Base-by-base conservation (phyloP, 2,329 filamentous ascomycete genomes). In the Fusarium sp. region DNA sequence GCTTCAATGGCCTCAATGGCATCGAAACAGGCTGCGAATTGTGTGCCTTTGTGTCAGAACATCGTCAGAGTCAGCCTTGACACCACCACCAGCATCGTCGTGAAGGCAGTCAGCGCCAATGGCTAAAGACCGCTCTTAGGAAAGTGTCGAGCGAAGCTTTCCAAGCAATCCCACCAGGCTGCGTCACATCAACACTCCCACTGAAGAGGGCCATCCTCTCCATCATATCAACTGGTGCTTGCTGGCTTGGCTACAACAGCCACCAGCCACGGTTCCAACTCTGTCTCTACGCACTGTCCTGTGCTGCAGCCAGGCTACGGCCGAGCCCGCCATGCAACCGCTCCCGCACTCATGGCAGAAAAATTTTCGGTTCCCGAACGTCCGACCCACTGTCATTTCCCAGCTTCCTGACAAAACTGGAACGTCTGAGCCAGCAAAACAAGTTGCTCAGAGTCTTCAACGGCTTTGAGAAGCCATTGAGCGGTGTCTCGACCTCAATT, bases 361-460 rank as follows among this genome's bases (percentile, higher is more conserved):
- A 69, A 5, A 64, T 77, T 77, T 74, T 61, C 64, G 63, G 67
- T 59, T 39, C 69, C 72, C 69, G 65, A 77, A 68, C 41, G 62
- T 50, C 59, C 57, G 72, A 45, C 52, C 71, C 72, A 76, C 73
- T 70, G 31, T 77, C 70, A 68, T 74, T 69, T 71, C 67, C 65
- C 48, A 69, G 60, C 54, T 65, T 69, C 39, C 68, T 61, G 41
- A 45, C 27, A 50, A 76, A 67, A 63, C 52, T 54, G 50, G 31
- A 43, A 35, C 31, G 35, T 6, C n/a, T 27, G 31, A 43, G 9
- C 41, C 35, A 56, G n/a, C 22, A 27, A 29, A 22, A 41, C 8
- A 29, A 60, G 16, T 60, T 22, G 14, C 45, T 41, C 18, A 11
- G 43, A 61, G 8, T 5, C 31, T 13, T 52, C 6, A 41, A 33